phyloP scores from a whole-genome alignment of 1,139 yeast genomes.

The Candida pseudoviswanathii region DNA sequence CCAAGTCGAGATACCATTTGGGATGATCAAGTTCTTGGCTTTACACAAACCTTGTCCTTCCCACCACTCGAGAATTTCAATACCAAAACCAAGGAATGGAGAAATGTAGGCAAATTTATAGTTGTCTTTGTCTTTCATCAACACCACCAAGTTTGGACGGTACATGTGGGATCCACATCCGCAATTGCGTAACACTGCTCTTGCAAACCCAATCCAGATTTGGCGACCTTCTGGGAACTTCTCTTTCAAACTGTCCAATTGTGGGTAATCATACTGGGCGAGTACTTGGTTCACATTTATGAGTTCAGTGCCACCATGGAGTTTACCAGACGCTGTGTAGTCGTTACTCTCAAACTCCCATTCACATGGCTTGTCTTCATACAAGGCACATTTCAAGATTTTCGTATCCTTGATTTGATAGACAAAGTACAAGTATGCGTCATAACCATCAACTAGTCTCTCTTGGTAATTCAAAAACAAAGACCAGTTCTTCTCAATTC shows the following conservation, averaged over 20 bases:
- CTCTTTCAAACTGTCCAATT: constrained; percentile 9
- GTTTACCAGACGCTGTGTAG: constrained; percentile 26
- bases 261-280: constrained; percentile 8
- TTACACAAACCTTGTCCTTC: constrained; percentile 24
- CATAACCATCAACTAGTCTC: constrained; percentile 19
- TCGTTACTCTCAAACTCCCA: constrained; percentile 26
- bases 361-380: constrained; percentile 21
- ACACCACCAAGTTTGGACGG: constrained; percentile 46
- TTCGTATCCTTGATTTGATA: constrained; percentile 29
- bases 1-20: constrained; percentile 40
- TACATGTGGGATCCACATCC: constrained; percentile 50
- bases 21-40: constrained; percentile 29
- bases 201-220: constrained; percentile 54
- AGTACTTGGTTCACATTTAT: constrained; percentile 23
- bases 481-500: constrained; percentile 34
- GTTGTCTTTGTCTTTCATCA: constrained; percentile 31
- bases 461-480: constrained; percentile 26
- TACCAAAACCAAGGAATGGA: constrained; percentile 35
- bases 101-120: constrained; percentile 33
- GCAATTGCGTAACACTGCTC: constrained; percentile 48
- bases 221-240: constrained; percentile 27
- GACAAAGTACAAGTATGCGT: constrained; percentile 24
- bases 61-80: constrained; percentile 36
- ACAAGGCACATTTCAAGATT: constrained; percentile 25
- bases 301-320: constrained; percentile 39